Conservation (phyloP, 108 stramenopile genomes). For the Nitzschia inconspicua region DNA sequence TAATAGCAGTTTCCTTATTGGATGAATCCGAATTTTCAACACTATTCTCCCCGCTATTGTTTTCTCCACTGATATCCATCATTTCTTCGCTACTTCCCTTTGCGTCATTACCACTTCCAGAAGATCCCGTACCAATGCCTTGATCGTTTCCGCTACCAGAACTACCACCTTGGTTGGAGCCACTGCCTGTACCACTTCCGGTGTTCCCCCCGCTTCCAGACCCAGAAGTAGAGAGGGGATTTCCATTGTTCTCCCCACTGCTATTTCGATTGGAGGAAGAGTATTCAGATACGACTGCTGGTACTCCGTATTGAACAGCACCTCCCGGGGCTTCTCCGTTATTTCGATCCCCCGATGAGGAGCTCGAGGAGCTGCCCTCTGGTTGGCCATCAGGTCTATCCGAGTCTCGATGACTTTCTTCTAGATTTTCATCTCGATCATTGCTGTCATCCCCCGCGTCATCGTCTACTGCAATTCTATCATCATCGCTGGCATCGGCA, state of each 20-base stretch:
- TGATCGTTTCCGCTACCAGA: conserved; percentile 42
- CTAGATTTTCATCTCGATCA: background rate
- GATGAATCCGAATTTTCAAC: background rate
- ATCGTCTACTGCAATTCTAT: too few relatives aligned
- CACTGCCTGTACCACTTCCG: conserved; percentile 41
- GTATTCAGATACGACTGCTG: conserved; percentile 30
- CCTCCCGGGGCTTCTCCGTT: background rate
- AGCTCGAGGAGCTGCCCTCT: conserved; percentile 4
- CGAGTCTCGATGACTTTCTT: background rate
- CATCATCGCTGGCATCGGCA: background rate
- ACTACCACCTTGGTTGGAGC: conserved; percentile 37
- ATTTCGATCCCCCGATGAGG: conserved; percentile 2
- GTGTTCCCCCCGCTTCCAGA: conserved; percentile 38
- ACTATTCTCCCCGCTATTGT: conserved; percentile 22
- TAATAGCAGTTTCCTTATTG: background rate
- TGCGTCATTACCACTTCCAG: conserved; percentile 32
- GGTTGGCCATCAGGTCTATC: background rate
- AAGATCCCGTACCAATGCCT: conserved; percentile 29
- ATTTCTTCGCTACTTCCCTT: conserved; percentile 35
- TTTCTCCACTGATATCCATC: conserved; percentile 15
- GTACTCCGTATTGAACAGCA: conserved; percentile 1
- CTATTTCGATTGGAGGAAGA: conserved; percentile 10
- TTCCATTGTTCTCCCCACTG: conserved; percentile 20
- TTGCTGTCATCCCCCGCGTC: conserved; percentile 1
- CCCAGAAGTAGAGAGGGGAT: conserved; percentile 26